Evolutionary conservation across 305 asterid species (phyloP), one percentile per base, ranked within the genome.

Genomic region (Salvia sclarea): DNA sequence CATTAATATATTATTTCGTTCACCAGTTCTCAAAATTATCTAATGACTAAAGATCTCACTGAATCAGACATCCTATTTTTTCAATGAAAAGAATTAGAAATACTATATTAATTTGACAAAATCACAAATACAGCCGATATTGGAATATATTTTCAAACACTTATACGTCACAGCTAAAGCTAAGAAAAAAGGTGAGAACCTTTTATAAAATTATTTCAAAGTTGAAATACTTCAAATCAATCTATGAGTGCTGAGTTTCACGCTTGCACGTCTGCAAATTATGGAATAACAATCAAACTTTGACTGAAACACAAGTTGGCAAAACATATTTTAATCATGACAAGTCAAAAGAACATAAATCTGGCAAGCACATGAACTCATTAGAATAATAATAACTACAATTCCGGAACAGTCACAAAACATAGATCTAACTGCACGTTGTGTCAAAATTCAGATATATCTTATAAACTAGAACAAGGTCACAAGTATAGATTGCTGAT

Each of bases 401-500:
- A 37, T 0, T 53, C 59, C 24, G 17, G 24, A 47, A 47, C 1
- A 47, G 24, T 47, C 44, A 16, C 10, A 16, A 2, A 47, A 14
- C 53, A 47, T 47, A 1, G 54, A 44, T 8, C 50, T 49, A n/a
- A 11, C 13, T 17, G 31, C 20, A 9, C 38, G 18, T 21, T 24
- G 10, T 24, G 49, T 5, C 50, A 17, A 37, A 59, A 18, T 38
- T 59, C 11, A 24, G 38, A n/a, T n/a, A n/a, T n/a, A n/a, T n/a
- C n/a, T n/a, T n/a, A n/a, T n/a, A n/a, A n/a, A n/a, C n/a, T n/a
- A n/a, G n/a, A n/a, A n/a, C n/a, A n/a, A n/a, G n/a, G n/a, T n/a
- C n/a, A n/a, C n/a, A 24, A 52, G 58, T 70, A 52, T 64, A 52
- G 64, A n/a, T 40, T 61, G 62, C 70, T 52, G 8, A 35, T 22